phyloP scores from a whole-genome alignment of 2,329 filamentous ascomycete genomes.

The Xylariaceae sp. region DNA sequence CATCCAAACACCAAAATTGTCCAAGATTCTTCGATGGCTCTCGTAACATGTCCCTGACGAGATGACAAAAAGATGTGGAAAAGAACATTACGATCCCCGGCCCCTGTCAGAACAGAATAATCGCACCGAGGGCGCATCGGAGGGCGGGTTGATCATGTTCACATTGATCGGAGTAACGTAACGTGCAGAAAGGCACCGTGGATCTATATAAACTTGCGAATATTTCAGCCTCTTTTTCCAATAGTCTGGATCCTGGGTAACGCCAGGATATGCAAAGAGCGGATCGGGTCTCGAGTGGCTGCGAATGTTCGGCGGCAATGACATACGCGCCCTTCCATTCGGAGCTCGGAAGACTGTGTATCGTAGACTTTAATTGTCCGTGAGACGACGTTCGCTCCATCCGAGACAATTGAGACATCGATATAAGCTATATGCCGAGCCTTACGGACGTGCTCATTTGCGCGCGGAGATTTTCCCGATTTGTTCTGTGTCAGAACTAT shows the following conservation, averaged over 20 bases:
- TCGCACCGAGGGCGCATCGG: no score
- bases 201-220: background rate
- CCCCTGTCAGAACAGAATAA: background rate
- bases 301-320: background rate
- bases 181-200: background rate
- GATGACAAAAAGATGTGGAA: no score
- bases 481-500: no score
- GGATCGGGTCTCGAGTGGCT: constrained; percentile 11
- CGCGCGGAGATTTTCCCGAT: no score
- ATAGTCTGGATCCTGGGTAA: constrained; percentile 25
- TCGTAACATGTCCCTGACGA: background rate
- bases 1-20: no score
- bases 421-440: no score
- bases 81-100: background rate
- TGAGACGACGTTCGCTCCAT: no score
- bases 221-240: constrained; percentile 24
- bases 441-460: no score
- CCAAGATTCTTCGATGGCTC: background rate
- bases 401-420: no score
- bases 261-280: constrained; percentile 13
- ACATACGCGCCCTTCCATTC: background rate
- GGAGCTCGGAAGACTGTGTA: constrained; percentile 2
- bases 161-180: background rate
- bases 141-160: background rate
- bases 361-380: background rate